Percentiles rank a stretch among this genome's conserved stretches.
These are phyloP conservation scores for Populus hybrid DNA, from an alignment of 441 rosid species.

Conservation along the genomic window DNA sequence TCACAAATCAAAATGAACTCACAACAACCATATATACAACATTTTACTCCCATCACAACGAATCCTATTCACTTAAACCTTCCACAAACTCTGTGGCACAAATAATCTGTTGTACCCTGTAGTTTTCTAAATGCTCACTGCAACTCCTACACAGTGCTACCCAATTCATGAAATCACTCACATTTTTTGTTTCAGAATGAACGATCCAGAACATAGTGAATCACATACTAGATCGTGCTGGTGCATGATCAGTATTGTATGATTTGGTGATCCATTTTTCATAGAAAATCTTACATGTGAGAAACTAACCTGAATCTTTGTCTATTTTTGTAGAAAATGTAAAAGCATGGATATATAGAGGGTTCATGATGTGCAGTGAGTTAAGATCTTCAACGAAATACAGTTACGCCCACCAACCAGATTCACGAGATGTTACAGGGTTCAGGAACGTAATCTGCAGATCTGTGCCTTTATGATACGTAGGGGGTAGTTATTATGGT, in stretches of 20 bases:
- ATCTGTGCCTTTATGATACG: no score
- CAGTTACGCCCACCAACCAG: no score
- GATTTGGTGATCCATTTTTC: background rate
- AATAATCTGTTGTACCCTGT: background rate
- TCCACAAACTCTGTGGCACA: background rate
- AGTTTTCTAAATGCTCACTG: background rate
- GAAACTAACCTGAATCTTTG: background rate
- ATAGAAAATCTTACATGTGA: background rate
- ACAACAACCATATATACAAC: background rate
- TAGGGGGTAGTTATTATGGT: no score
- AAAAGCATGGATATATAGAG: background rate
- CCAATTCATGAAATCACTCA: background rate
- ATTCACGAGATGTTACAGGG: no score
- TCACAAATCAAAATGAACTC: background rate
- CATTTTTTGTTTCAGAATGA: background rate
- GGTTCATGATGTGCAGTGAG: background rate
- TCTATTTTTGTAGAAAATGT: no score
- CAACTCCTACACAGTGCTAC: background rate
- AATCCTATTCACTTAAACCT: background rate
- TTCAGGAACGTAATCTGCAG: no score
- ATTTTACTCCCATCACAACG: background rate
- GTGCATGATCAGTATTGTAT: background rate
- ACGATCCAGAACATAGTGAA: background rate
- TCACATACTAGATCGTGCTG: background rate
- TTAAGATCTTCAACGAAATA: no score